Evolutionary conservation across 371 early-diverging fungal genomes (phyloP).

Genomic region (Rhizopus delemar): DNA sequence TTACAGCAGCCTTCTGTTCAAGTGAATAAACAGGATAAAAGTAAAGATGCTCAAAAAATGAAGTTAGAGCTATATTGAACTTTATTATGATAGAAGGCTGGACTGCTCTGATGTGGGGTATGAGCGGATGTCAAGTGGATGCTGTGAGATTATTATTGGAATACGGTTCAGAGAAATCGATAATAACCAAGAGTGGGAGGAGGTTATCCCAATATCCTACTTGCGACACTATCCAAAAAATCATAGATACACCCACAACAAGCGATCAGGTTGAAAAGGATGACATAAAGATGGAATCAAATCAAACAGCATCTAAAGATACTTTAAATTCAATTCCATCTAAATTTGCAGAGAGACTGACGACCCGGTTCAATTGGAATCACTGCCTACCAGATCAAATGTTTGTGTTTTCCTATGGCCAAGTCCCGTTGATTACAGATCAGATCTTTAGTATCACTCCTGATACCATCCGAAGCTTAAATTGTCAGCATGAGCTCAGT

Average conservation of each 20-base stretch:
- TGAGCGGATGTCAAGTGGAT: constrained; percentile 68
- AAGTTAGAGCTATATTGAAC: constrained; percentile 8
- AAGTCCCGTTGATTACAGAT: constrained; percentile 67
- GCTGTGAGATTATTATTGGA: constrained; percentile 68
- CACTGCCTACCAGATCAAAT: constrained; percentile 80
- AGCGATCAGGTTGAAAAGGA: too few relatives aligned
- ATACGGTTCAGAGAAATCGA: constrained; percentile 62
- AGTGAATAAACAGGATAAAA: constrained; percentile 29
- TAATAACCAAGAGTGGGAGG: constrained; percentile 65
- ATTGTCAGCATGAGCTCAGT: constrained; percentile 23
- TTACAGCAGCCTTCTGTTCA: constrained; percentile 10
- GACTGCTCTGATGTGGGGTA: constrained; percentile 93
- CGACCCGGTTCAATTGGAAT: constrained; percentile 64
- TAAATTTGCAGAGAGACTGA: constrained; percentile 30
- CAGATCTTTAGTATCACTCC: constrained; percentile 54
- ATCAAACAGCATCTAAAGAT: too few relatives aligned
- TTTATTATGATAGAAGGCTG: constrained; percentile 69
- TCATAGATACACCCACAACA: not conserved
- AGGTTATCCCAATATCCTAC: constrained; percentile 69
- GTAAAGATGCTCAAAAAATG: constrained; percentile 8
- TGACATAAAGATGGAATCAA: too few relatives aligned
- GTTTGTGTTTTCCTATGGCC: constrained; percentile 79
- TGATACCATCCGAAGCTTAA: constrained; percentile 25
- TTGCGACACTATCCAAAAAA: constrained; percentile 33
- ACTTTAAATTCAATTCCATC: too few relatives aligned